Conservation (phyloP, 768 basidiomycete species). For the Candolleomyces efflorescens region DNA sequence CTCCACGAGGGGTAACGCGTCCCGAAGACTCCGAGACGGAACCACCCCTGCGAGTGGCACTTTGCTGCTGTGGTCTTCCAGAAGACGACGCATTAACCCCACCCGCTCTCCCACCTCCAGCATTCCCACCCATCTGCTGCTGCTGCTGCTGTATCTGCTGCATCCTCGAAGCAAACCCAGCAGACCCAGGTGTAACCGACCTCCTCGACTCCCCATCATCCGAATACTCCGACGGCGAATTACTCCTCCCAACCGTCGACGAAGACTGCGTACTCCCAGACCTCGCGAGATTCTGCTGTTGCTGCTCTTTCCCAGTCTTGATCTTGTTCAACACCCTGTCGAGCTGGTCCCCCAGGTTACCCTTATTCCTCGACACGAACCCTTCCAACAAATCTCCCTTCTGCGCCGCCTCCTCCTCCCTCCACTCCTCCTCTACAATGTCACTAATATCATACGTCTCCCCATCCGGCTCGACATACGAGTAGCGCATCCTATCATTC, state of each 20-base stretch:
- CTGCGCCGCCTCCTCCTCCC: constrained; percentile 32
- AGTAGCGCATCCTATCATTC: constrained; percentile 81
- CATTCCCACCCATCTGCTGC: constrained; percentile 8
- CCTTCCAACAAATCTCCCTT: constrained; percentile 64
- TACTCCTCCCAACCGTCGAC: constrained; percentile 24
- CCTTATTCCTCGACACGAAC: constrained; percentile 55
- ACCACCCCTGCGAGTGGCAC: constrained; percentile 41
- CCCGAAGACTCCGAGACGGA: constrained; percentile 53
- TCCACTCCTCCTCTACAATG: constrained; percentile 86
- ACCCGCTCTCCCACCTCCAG: constrained; percentile 3
- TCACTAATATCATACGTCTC: constrained; percentile 93
- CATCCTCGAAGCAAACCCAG: constrained; percentile 22
- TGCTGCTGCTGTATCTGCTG: constrained; percentile 10
- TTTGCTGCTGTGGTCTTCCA: constrained; percentile 30
- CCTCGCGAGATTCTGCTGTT: constrained; percentile 9
- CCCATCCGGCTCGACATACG: constrained; percentile 87
- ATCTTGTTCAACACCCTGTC: constrained; percentile 75
- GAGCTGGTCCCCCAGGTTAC: constrained; percentile 54
- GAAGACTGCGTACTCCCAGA: constrained; percentile 23
- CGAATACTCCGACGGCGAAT: constrained; percentile 57
- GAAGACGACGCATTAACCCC: no score
- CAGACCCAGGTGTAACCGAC: constrained; percentile 39
- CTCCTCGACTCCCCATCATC: constrained; percentile 39
- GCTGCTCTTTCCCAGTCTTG: constrained; percentile 53
- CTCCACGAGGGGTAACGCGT: constrained; percentile 38